phyloP scores from a whole-genome alignment of 2,329 filamentous ascomycete genomes.

The Aspergillus unguis region DNA sequence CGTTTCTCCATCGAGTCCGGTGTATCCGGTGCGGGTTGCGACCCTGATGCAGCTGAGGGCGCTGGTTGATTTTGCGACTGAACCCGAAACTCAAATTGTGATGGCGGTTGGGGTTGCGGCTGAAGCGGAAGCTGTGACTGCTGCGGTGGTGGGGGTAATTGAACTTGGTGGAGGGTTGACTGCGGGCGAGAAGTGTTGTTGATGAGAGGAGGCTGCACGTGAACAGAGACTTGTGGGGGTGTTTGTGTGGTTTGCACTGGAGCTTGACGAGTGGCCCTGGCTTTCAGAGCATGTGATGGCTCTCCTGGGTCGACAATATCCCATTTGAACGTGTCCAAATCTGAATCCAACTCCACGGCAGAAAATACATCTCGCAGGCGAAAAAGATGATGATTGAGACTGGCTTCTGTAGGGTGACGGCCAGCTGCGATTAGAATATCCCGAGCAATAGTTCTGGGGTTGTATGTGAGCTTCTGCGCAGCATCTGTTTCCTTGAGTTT shows the following conservation, averaged over 20 bases:
- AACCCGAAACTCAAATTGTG: not conserved
- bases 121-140: not conserved
- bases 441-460: conserved; percentile 60
- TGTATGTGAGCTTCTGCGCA: conserved; percentile 51
- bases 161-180: not conserved
- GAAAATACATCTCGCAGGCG: conserved; percentile 43
- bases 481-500: conserved; percentile 41
- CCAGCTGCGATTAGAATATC: conserved; percentile 62
- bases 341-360: conserved; percentile 45
- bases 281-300: conserved; percentile 13
- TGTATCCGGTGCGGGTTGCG: conserved; percentile 4
- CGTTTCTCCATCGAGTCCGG: conserved; percentile 15
- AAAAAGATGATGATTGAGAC: conserved; percentile 59
- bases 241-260: conserved; percentile 2
- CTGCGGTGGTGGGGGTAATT: not conserved
- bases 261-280: not conserved
- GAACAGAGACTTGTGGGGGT: not conserved
- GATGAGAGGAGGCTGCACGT: conserved; percentile 8
- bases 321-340: conserved; percentile 60
- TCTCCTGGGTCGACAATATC: conserved; percentile 51
- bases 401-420: conserved; percentile 57
- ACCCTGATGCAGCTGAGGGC: not conserved
- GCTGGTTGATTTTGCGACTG: not conserved
- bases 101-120: not conserved
- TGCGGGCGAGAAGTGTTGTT: conserved; percentile 1